phyloP scores from a whole-genome alignment of 306 rosid genomes.

The Mimosa pudica region DNA sequence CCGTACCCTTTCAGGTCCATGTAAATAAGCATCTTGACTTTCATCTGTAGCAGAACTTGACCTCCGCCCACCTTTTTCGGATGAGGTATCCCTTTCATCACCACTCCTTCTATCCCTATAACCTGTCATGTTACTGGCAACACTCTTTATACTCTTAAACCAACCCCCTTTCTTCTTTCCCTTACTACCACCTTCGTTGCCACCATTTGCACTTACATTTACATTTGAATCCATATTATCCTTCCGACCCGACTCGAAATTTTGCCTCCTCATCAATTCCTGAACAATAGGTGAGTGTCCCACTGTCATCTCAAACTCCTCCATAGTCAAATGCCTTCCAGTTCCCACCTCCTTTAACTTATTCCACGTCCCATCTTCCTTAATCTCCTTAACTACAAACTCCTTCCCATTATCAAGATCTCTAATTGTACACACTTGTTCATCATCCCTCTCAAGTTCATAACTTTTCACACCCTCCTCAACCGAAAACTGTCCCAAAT shows the following conservation, averaged over 20 bases:
- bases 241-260: conserved; percentile 58
- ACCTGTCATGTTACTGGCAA: conserved; percentile 65
- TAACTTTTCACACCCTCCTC: conserved; percentile 38
- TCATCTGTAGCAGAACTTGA: conserved; percentile 98
- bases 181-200: conserved; percentile 45
- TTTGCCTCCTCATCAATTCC: conserved; percentile 90
- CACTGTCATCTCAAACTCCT: conserved; percentile 94
- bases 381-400: conserved; percentile 87
- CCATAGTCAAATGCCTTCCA: conserved; percentile 91
- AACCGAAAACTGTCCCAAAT: conserved; percentile 28
- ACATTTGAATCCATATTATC: conserved; percentile 44
- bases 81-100: conserved; percentile 87
- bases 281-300: conserved; percentile 98
- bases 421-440: conserved; percentile 66
- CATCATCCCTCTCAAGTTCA: conserved; percentile 40
- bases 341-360: conserved; percentile 86
- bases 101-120: conserved; percentile 80
- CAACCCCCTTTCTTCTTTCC: conserved; percentile 85
- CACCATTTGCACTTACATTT: conserved; percentile 38
- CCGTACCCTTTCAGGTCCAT: conserved; percentile 85
- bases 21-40: conserved; percentile 83
- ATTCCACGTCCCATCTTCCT: conserved; percentile 78
- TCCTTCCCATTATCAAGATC: conserved; percentile 94
- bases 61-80: conserved; percentile 91
- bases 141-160: conserved; percentile 79